Evolutionary conservation across 257 asterid species (phyloP).

Genomic region (Mitragyna speciosa): DNA sequence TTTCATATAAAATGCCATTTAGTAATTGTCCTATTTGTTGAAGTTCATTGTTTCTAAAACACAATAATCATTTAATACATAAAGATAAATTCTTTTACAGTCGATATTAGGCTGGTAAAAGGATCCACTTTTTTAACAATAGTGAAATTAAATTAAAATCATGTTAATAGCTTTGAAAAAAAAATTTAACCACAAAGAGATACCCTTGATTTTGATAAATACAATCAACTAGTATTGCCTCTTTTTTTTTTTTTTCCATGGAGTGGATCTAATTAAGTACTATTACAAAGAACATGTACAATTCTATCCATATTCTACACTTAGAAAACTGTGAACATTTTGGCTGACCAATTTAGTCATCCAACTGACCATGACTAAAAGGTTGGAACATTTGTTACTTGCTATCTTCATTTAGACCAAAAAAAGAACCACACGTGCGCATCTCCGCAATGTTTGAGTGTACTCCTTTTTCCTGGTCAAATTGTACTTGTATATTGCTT

Average conservation of each 20-base stretch:
- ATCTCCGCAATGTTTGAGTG: constrained; percentile 18
- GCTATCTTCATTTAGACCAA: neutral
- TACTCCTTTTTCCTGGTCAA: neutral
- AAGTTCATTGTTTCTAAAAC: neutral
- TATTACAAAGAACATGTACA: neutral
- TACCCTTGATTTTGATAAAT: neutral
- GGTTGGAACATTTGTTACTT: neutral
- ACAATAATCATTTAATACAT: neutral
- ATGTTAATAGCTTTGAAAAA: neutral
- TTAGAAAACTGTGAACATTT: constrained; percentile 3
- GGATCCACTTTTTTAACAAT: neutral
- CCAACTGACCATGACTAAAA: neutral
- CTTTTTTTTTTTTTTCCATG: neutral
- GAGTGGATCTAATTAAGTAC: neutral
- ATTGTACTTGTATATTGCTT: neutral
- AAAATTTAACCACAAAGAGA: neutral
- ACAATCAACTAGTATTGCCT: neutral
- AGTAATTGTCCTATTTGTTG: neutral
- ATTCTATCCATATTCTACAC: too few relatives aligned
- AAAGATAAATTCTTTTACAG: too few relatives aligned
- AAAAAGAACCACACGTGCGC: constrained; percentile 5
- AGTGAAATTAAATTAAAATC: neutral
- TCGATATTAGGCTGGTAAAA: too few relatives aligned
- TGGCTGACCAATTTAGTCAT: constrained; percentile 10
- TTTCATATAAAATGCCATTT: too few relatives aligned